Base-by-base conservation (phyloP, 768 basidiomycete genomes). In the Saitozyma sp. region DNA sequence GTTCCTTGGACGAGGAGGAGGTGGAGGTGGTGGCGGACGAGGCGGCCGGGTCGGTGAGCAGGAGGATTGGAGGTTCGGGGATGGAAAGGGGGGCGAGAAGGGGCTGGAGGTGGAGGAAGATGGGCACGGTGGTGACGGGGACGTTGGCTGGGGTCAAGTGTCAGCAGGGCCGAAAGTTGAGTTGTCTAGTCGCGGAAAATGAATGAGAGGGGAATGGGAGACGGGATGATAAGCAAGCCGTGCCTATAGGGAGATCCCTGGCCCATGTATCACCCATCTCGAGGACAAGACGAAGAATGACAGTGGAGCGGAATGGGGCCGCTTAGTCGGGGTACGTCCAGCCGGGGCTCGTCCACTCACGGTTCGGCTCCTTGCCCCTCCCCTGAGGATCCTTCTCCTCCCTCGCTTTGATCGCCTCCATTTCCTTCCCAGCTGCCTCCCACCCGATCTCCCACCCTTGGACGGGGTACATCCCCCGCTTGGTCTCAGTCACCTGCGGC, bases 71-170 rank as follows among this genome's bases (percentile, higher is more conserved):
- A 14, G 74, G 77, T 67, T 82, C 78, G 82, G 58, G 82, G 78
- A 74, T 86, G 81, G 54, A 84, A 0, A 81, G 67, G 2, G 83
- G 75, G 6, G 83, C 86, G 66, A 86, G 84, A 79, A 88, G 90
- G 3, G 96, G 92, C 75, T 98, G 94, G 16, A 99, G 84, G 66
- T 95, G 93, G 54, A 99, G 85, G 80, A 91, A 98, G 54, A 99
- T 86, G 59, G 92, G 87, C 41, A 94, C 90, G 69, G 90, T 91
- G 6, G 91, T 89, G 7, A 83, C 76, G 6, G 80, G 82, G 9
- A 80, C 58, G 37, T 68, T 71, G 29, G 78, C 71, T 74, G 62
- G 7, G 29, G 29, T 29, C 29, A 29, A 29, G 43, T 37, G 19
- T 67, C 53, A 46, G 62, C 48, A 2, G 54, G 3, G 8, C 16